phyloP scores from a whole-genome alignment of 306 rosid genomes.

The Ochetophila trinervis region DNA sequence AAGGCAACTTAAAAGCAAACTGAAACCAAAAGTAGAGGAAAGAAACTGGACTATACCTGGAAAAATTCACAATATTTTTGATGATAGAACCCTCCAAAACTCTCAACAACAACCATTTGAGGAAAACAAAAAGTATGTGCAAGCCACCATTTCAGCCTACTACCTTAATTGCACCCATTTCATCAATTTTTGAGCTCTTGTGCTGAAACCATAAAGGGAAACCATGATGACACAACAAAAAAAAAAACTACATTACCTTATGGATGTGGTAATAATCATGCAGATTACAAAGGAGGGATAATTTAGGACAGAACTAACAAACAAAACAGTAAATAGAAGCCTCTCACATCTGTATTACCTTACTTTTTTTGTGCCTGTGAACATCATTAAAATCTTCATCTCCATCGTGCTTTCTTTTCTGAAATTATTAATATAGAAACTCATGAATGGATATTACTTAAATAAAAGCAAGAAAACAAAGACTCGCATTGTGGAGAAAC shows the following conservation, averaged over 20 bases:
- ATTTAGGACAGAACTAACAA: background rate
- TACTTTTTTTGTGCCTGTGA: slow-evolving; percentile 96
- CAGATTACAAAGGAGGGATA: background rate
- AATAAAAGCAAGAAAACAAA: slow-evolving; percentile 10
- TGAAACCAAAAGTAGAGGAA: slow-evolving; percentile 11
- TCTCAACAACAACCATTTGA: slow-evolving; percentile 59
- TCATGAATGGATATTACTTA: slow-evolving; percentile 17
- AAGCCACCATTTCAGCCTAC: slow-evolving; percentile 63
- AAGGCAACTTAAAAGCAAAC: background rate
- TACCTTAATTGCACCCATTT: slow-evolving; percentile 79
- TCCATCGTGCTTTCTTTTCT: slow-evolving; percentile 99
- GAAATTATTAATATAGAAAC: slow-evolving; percentile 30
- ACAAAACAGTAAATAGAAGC: slow-evolving; percentile 6
- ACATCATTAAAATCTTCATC: slow-evolving; percentile 82
- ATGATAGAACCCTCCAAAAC: slow-evolving; percentile 55
- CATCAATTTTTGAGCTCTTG: slow-evolving; percentile 83
- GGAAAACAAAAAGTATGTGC: slow-evolving; percentile 49
- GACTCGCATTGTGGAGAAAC: background rate
- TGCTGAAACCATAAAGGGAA: slow-evolving; percentile 58
- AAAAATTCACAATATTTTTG: slow-evolving; percentile 49
- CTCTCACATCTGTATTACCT: slow-evolving; percentile 58
- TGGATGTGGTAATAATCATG: slow-evolving; percentile 13
- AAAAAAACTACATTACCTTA: slow-evolving; percentile 7
- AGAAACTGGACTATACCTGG: slow-evolving; percentile 57
- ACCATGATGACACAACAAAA: slow-evolving; percentile 8